Evolutionary conservation across 306 rosid genomes (phyloP).

Genomic region (Ochetophila trinervis): DNA sequence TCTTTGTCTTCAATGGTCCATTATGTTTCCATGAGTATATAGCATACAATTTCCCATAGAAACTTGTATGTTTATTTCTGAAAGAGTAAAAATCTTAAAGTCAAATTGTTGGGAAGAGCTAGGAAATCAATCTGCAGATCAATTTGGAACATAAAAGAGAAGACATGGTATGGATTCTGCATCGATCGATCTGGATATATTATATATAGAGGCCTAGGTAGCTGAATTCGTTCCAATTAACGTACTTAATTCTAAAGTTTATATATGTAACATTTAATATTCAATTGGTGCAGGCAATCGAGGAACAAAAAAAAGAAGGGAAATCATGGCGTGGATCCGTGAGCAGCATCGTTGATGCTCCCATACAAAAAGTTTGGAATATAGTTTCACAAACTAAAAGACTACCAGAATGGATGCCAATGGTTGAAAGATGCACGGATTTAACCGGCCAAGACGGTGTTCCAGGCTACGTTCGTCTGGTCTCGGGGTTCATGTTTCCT

Average conservation of each 20-base stretch:
- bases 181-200: no score
- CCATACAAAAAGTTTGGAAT: constrained; percentile 58
- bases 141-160: neutral
- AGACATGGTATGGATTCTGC: neutral
- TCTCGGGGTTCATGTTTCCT: constrained; percentile 83
- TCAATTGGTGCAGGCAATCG: constrained; percentile 26
- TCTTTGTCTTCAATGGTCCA: neutral
- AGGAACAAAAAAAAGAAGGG: constrained; percentile 30
- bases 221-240: neutral
- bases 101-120: no score
- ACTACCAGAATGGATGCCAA: constrained; percentile 71
- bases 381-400: constrained; percentile 57
- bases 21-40: neutral
- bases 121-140: no score
- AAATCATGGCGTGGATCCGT: constrained; percentile 75
- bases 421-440: constrained; percentile 67
- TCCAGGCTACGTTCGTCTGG: constrained; percentile 52
- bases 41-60: neutral
- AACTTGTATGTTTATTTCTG: no score
- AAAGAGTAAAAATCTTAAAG: no score
- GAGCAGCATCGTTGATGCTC: constrained; percentile 55
- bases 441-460: constrained; percentile 59
- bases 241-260: no score
- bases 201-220: neutral
- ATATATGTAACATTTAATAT: no score